Evolutionary conservation across 768 basidiomycete species (phyloP).

Genomic region (Exsudoporus frostii): DNA sequence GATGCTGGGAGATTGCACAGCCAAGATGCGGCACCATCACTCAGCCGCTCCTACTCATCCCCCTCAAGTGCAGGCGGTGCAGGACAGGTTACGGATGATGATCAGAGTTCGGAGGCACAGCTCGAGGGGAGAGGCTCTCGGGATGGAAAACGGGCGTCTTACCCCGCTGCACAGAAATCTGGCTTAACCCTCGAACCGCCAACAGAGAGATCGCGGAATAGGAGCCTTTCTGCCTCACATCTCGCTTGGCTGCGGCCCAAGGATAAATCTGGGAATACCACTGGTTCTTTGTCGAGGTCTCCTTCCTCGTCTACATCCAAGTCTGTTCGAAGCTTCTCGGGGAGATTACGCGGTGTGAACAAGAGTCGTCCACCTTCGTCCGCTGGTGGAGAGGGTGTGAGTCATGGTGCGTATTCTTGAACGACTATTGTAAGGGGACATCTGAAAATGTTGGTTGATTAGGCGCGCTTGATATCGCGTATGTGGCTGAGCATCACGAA

Average conservation of each 20-base stretch:
- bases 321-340: constrained; percentile 20
- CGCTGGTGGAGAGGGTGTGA: constrained; percentile 6
- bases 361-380: constrained; percentile 22
- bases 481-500: constrained; percentile 80
- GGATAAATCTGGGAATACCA: constrained; percentile 15
- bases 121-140: constrained; percentile 2
- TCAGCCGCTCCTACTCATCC: constrained; percentile 34
- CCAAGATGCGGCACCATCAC: constrained; percentile 64
- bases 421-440: background rate
- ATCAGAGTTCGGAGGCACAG: background rate
- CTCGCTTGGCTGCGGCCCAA: constrained; percentile 52
- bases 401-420: constrained; percentile 14
- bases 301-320: constrained; percentile 11
- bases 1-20: constrained; percentile 68
- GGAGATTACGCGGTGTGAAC: constrained; percentile 19
- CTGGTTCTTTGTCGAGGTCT: constrained; percentile 7
- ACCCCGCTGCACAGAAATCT: constrained; percentile 5
- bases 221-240: constrained; percentile 61
- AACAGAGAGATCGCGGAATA: constrained; percentile 32
- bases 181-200: constrained; percentile 11
- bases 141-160: constrained; percentile 25
- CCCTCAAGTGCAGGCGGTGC: constrained; percentile 14
- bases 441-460: background rate
- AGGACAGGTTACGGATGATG: background rate
- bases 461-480: constrained; percentile 42